phyloP scores from a whole-genome alignment of 2,329 filamentous ascomycete species.

The Macrophomina tecta region DNA sequence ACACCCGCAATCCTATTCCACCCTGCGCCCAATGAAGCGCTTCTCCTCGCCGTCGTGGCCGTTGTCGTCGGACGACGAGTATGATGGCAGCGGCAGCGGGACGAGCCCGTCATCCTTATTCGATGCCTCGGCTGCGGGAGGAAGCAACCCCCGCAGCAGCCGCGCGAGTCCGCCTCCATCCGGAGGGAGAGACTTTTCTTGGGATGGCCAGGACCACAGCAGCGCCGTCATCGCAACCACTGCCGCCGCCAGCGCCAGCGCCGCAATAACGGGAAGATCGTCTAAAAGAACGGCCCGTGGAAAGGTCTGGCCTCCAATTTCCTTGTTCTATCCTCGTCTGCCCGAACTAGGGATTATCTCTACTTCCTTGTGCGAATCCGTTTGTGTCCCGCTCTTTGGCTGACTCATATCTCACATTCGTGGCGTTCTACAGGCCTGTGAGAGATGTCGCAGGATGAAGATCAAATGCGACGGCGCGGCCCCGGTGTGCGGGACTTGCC shows the following conservation, averaged over 20 bases:
- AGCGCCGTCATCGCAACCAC: too few relatives aligned
- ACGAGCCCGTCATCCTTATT: background rate
- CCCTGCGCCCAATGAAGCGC: background rate
- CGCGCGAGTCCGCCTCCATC: background rate
- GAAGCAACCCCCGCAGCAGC: background rate
- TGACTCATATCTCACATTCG: background rate
- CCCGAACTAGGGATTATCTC: background rate
- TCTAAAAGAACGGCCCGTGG: conserved; percentile 9
- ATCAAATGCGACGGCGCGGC: conserved; percentile 20
- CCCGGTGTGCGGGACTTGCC: conserved; percentile 14
- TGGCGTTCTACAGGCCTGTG: background rate
- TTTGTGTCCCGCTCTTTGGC: background rate
- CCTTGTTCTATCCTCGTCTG: background rate
- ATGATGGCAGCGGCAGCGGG: background rate
- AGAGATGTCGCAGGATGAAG: conserved; percentile 20
- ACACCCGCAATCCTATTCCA: background rate
- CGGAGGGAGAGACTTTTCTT: background rate
- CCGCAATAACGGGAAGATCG: background rate
- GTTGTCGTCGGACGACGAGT: background rate
- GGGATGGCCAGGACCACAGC: background rate
- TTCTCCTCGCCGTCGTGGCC: background rate
- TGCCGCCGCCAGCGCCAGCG: background rate
- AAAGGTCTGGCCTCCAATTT: background rate
- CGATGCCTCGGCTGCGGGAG: background rate
- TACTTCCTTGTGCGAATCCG: background rate